Percentiles rank a stretch among this genome's conserved stretches.
phyloP scores from a whole-genome alignment of 2,329 filamentous ascomycete species.

The Aspergillus spinulosporus region DNA sequence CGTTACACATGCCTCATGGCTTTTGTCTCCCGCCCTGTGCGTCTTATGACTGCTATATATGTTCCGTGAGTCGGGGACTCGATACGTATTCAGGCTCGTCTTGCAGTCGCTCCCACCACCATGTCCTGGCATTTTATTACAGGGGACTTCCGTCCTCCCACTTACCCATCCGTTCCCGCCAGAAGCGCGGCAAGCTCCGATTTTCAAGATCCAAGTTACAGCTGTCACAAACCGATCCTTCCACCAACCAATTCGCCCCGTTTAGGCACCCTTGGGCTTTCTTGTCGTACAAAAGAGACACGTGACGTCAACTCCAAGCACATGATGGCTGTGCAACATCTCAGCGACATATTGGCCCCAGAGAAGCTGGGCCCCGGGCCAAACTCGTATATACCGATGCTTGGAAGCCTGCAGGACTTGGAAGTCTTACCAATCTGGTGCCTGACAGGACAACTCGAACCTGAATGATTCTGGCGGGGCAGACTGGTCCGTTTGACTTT shows the following conservation, averaged over 20 bases:
- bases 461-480: background rate
- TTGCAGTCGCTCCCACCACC: background rate
- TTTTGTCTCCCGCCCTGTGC: slow-evolving; percentile 1
- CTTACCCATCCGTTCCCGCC: background rate
- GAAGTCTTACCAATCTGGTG: background rate
- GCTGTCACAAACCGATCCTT: background rate
- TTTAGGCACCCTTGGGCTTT: background rate
- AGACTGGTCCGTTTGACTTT: background rate
- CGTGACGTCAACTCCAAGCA: background rate
- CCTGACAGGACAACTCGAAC: background rate
- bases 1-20: slow-evolving; percentile 10
- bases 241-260: background rate
- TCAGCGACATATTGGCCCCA: no score
- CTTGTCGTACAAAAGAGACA: background rate
- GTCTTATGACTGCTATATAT: slow-evolving; percentile 5
- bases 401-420: background rate
- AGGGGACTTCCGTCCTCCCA: no score
- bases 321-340: background rate
- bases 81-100: background rate
- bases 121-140: background rate
- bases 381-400: no score
- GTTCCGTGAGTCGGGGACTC: background rate
- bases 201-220: background rate
- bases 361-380: no score
- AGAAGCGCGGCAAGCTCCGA: background rate